Base-by-base conservation (phyloP, 140 eudicot species). In the Stevia rebaudiana region DNA sequence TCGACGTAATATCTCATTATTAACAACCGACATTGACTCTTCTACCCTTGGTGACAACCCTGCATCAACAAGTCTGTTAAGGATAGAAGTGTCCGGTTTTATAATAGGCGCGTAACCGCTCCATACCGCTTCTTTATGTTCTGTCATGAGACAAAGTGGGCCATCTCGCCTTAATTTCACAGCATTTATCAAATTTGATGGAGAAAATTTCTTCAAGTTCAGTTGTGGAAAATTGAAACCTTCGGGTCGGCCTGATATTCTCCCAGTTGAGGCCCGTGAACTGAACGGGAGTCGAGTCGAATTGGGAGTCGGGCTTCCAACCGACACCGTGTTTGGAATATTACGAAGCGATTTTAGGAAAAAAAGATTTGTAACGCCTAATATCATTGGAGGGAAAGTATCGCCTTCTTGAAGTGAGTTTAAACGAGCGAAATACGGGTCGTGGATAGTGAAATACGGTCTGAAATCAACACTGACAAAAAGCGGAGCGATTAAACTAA, bases 21-120 rank as follows among this genome's bases (percentile, higher is more conserved):
- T 92, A 61, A 92, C 98, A 70, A 92, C 95, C 3, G 98, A 92
- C 97, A 92, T 92, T 1, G 98, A 92, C 79, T 92, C 98, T 81
- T 92, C 98, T 52, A 88, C 88, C 75, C 95, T 83, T 30, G 95
- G 95, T 41, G 95, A 92, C 71, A 89, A 60, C 46, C 98, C 98
- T 8, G 95, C 98, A 85, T 92, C 95, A 50, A 92, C 81, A 40
- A 92, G 90, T 74, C 98, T 83, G 64, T 92, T 92, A 74, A 92
- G 71, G 61, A 92, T 85, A 61, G 95, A 83, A 5, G 98, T 92
- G 41, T 92, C 98, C 25, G 96, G 98, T 76, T 88, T 92, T 23
- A 86, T 92, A 58, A 86, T 84, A 28, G 96, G 82, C 36, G 73
- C 40, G 67, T 92, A 88, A 65, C 76, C 80, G 21, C 80, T 80